Conservation (phyloP, 352 stramenopile species). For the Aphanomyces stellatus region DNA sequence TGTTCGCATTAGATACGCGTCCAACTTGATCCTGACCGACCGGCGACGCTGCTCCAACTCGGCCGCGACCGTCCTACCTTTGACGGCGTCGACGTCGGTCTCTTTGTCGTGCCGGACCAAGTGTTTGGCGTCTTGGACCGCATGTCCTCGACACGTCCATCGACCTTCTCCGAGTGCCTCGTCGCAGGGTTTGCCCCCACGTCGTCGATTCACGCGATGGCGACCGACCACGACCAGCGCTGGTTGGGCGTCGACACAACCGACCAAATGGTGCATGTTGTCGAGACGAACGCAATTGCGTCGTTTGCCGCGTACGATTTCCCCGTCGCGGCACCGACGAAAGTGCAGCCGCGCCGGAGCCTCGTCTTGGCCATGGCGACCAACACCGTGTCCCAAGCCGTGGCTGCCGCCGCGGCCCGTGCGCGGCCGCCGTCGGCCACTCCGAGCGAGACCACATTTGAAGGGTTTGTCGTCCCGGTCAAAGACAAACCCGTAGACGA, state of each 20-base stretch:
- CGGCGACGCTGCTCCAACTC: not conserved
- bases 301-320: not conserved
- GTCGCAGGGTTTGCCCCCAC: not conserved
- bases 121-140: not conserved
- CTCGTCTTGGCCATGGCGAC: not conserved
- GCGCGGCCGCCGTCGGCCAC: not conserved
- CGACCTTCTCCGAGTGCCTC: not conserved
- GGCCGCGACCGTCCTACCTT: not conserved
- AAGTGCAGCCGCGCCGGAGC: not conserved
- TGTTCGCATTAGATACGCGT: not conserved
- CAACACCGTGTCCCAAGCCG: not conserved
- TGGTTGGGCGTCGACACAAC: conserved; percentile 2
- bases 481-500: not conserved
- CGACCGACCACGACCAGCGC: not conserved
- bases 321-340: not conserved
- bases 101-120: not conserved
- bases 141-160: not conserved
- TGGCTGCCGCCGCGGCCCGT: too few relatives aligned
- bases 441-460: not conserved
- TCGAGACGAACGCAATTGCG: not conserved
- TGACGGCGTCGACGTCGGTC: not conserved
- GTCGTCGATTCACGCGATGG: not conserved
- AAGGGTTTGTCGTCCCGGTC: conserved; percentile 4
- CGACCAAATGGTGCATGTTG: not conserved
- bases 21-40: not conserved